Evolutionary conservation across 805 yeast species (phyloP).

Genomic region (Kluyveromyces siamensis): DNA sequence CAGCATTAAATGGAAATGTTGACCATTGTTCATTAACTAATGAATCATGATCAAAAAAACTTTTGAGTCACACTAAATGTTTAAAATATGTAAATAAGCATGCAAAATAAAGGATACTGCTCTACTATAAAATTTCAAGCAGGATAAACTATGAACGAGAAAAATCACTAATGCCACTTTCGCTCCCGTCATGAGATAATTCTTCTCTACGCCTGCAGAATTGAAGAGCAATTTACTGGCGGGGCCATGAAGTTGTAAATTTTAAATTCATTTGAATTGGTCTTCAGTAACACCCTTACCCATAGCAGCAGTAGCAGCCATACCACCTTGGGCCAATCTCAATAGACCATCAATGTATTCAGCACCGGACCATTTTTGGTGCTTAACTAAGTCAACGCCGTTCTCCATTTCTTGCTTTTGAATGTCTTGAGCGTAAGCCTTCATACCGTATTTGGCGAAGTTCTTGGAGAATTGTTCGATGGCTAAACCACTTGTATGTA

Average conservation of each 20-base stretch:
- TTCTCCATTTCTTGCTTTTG: constrained; percentile 82
- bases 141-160: no score
- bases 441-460: constrained; percentile 81
- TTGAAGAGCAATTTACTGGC: no score
- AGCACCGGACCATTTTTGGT: constrained; percentile 99
- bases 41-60: no score
- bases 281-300: constrained; percentile 97
- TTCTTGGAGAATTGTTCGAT: constrained; percentile 75
- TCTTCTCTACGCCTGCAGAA: no score
- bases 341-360: constrained; percentile 88
- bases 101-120: not conserved
- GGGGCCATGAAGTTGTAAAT: no score
- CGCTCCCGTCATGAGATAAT: no score
- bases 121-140: no score
- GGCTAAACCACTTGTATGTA: constrained; percentile 92
- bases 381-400: constrained; percentile 93
- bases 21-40: no score
- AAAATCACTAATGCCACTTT: no score
- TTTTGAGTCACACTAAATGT: no score
- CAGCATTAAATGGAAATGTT: no score
- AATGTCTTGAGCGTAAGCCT: constrained; percentile 82
- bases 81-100: not conserved
- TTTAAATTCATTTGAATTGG: constrained; percentile 53
- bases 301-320: constrained; percentile 94
- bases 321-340: constrained; percentile 89